phyloP scores from a whole-genome alignment of 1,284 basidiomycete genomes.

The Flammula alnicola region DNA sequence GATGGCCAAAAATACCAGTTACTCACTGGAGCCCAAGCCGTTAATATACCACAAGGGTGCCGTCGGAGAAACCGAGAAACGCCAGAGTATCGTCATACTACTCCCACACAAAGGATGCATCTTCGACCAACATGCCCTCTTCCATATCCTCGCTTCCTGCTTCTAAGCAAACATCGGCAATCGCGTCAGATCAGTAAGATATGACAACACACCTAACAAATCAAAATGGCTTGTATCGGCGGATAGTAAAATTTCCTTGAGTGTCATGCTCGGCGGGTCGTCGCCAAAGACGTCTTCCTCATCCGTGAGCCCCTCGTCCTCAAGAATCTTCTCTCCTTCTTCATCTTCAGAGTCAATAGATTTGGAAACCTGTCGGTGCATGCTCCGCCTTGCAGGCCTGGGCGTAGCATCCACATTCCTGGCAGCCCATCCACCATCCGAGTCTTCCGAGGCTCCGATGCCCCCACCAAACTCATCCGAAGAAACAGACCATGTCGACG shows the following conservation, averaged over 20 bases:
- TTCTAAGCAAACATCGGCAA: background rate
- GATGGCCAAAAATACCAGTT: no score
- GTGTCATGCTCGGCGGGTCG: conserved; percentile 42
- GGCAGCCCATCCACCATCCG: background rate
- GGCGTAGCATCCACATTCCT: conserved; percentile 15
- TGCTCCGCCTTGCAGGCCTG: conserved; percentile 2
- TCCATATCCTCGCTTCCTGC: conserved; percentile 13
- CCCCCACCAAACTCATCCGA: background rate
- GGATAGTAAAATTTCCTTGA: conserved; percentile 42
- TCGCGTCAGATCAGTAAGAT: background rate
- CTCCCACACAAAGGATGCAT: conserved; percentile 20
- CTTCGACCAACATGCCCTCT: conserved; percentile 11
- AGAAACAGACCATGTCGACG: conserved; percentile 13
- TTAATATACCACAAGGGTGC: background rate
- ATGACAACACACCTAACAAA: conserved; percentile 27
- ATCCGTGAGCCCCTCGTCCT: background rate
- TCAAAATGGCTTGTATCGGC: conserved; percentile 41
- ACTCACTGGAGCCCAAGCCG: no score
- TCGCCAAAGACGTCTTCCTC: conserved; percentile 19
- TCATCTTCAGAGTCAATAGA: background rate
- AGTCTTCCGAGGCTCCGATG: background rate
- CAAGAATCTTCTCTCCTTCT: background rate
- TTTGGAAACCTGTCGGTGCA: background rate
- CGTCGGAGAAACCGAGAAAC: background rate
- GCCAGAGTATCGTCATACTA: background rate